Percentiles rank a stretch among this genome's conserved stretches.
phyloP scores from a whole-genome alignment of 805 yeast species.

The Pichia heedii region DNA sequence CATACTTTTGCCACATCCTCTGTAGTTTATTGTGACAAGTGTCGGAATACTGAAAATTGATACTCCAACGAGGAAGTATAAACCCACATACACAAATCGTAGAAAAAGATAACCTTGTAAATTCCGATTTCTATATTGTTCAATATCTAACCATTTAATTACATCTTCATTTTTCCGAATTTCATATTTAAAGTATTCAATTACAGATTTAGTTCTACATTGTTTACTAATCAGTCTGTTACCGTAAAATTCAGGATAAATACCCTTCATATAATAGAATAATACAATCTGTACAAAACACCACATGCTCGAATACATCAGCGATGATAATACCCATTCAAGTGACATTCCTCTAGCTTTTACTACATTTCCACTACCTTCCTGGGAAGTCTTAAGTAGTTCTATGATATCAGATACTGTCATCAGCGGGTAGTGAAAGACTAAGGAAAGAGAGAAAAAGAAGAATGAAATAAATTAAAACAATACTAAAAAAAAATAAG shows the following conservation, averaged over 20 bases:
- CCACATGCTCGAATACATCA: conserved; percentile 43
- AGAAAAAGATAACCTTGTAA: conserved; percentile 44
- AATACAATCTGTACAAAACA: conserved; percentile 43
- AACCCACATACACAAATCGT: conserved; percentile 46
- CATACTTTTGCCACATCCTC: neutral
- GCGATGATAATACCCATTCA: conserved; percentile 44
- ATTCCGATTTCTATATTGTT: conserved; percentile 29
- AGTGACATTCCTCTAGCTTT: conserved; percentile 40
- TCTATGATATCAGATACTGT: neutral
- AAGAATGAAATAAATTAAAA: neutral
- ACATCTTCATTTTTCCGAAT: conserved; percentile 12
- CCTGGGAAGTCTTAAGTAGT: conserved; percentile 2
- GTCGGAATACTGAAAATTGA: conserved; percentile 45
- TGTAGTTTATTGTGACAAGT: neutral
- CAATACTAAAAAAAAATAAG: no score
- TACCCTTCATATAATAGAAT: conserved; percentile 31
- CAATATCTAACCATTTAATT: conserved; percentile 23
- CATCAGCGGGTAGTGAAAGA: neutral
- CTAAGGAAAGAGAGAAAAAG: neutral
- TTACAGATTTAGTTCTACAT: no score
- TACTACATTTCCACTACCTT: conserved; percentile 4
- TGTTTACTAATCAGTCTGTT: no score
- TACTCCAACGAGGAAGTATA: conserved; percentile 41
- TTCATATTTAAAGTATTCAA: neutral
- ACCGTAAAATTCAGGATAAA: conserved; percentile 36